Evolutionary conservation across 139 green algal genomes (phyloP), one percentile per base, ranked within the genome.

Genomic region (Auxenochlorella pyrenoidosa): DNA sequence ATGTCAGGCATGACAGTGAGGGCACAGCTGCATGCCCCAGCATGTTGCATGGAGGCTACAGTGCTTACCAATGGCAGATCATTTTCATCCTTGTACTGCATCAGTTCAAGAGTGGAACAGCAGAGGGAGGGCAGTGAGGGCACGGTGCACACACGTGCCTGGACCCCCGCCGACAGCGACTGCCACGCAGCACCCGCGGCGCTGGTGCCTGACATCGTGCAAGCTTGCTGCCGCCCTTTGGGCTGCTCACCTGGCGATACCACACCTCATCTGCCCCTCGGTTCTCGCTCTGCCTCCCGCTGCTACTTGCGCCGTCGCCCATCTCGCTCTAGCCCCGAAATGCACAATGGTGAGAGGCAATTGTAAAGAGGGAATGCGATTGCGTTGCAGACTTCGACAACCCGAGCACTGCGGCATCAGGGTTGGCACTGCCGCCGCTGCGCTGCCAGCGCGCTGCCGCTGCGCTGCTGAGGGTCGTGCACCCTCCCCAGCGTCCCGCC

Each of bases 41-140:
- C 26, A 22, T 58, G 36, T 38, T 38, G 65, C 40, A 65, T 10
- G 15, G 1, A 19, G 68, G 26, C 0, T 6, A 3, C 21, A 3
- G 60, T 4, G n/a, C 88, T 84, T 71, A 91, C 88, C n/a, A 89
- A 58, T 0, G 91, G 82, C 38, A 99, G 84, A 82, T 99, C 97
- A 10, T 89, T 54, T 86, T 99, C 97, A 36, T 95, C 94, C 41
- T 89, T 84, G 80, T 97, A 98, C 94, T 98, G 95, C 84, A 84
- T 34, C 1, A 32, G 28, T 21, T 3, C 44, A 24, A 36, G n/a
- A 32, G 66, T 73, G 22, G 63, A 36, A 26, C 30, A 73, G 3
- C 32, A 24, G 6, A 40, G 40, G 38, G 0, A 36, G 71, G 38
- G 38, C 5, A 18, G 38, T 10, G 47, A 54, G 10, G 47, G 10